Evolutionary conservation across 73 alveolate species (phyloP), one percentile per base, ranked within the genome.

Genomic region (Breviolum minutum): DNA sequence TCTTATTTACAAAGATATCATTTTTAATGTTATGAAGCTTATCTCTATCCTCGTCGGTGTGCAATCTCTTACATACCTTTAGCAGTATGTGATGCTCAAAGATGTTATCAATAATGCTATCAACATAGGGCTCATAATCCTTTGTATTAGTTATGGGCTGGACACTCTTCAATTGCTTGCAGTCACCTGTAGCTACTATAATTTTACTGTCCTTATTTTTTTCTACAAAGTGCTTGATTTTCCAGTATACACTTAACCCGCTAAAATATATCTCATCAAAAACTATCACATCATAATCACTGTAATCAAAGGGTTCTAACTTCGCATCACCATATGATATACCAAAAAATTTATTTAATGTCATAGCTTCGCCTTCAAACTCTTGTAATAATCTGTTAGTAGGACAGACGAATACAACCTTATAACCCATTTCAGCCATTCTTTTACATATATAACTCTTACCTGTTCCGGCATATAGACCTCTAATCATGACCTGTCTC

Each of bases 391-490:
- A 22, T 20, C 30, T 87, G 48, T 87, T 87, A n/a, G 95, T 87
- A 12, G 91, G 95, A 19, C 95, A 87, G 6, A 54, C 73, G 19
- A 63, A 87, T 2, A 87, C 5, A 1, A 63, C 95, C 14, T 63
- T 87, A 22, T 20, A 26, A 24, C 71, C 91, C 14, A 12, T 6
- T 2, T 63, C 61, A n/a, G 8, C 22, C 82, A 87, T 87, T n/a
- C 29, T 17, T 87, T 87, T 87, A 20, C 63, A 63, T 63, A 87
- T 87, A 87, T n/a, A 87, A 26, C 95, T 87, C 62, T 87, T 87
- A 2, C 95, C 95, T 13, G 63, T 27, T 4, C 95, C 95, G 4
- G 95, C 68, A 63, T 9, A 24, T 87, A 6, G 2, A 0, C 61
- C 95, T 20, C 82, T 87, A 7, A 87, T 87, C 82, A 87, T 63